Evolutionary conservation across 1,284 basidiomycete genomes (phyloP).

Genomic region (Sporisorium scitamineum): DNA sequence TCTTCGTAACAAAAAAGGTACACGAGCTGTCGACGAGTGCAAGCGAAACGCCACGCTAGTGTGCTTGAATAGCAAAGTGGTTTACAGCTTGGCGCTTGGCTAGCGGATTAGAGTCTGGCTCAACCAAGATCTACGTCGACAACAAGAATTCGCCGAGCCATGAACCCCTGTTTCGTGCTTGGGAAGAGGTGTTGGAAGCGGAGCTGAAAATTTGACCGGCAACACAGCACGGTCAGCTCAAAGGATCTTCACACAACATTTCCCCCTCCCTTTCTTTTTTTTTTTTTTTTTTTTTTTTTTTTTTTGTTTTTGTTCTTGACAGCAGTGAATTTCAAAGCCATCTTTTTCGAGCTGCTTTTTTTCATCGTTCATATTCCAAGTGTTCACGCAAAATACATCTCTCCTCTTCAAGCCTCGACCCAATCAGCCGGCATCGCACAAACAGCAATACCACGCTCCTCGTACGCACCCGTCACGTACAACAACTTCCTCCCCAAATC

Average conservation of each 20-base stretch:
- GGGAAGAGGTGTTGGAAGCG: slow-evolving; percentile 11
- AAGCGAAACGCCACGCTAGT: slow-evolving; percentile 7
- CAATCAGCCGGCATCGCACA: slow-evolving; percentile 45
- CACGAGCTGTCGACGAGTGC: slow-evolving; percentile 36
- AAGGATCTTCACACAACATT: slow-evolving; percentile 47
- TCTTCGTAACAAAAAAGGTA: no score
- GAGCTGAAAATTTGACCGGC: slow-evolving; percentile 32
- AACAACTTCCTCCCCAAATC: slow-evolving; percentile 39
- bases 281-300: no score
- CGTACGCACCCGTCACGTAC: slow-evolving; percentile 52
- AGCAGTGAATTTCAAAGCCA: slow-evolving; percentile 1
- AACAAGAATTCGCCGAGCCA: slow-evolving; percentile 6
- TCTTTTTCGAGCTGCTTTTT: slow-evolving; percentile 5
- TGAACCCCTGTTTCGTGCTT: slow-evolving; percentile 33
- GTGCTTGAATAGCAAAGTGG: slow-evolving; percentile 20
- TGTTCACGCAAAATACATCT: not conserved
- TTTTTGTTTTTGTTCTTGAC: no score
- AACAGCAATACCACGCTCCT: slow-evolving; percentile 52
- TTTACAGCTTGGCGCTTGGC: not conserved
- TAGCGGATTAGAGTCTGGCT: slow-evolving; percentile 12
- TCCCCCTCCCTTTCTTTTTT: not conserved
- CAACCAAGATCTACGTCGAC: slow-evolving; percentile 4
- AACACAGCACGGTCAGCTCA: not conserved
- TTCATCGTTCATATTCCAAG: not conserved
- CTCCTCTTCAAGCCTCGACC: slow-evolving; percentile 31